phyloP scores from a whole-genome alignment of 2,329 filamentous ascomycete genomes.

The Epichloe hybrida region DNA sequence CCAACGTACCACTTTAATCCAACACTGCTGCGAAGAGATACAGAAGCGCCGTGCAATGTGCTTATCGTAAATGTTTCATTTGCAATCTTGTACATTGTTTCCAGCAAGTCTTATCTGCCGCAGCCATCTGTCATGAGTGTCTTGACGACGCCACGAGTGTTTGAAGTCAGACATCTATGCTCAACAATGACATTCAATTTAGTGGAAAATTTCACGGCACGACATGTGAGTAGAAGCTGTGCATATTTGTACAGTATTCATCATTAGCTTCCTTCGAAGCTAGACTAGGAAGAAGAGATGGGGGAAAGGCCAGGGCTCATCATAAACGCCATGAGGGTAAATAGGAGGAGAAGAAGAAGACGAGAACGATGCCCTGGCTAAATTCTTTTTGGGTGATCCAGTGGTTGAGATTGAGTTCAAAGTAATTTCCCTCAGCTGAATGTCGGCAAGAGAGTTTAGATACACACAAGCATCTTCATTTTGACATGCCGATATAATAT shows the following conservation, averaged over 20 bases:
- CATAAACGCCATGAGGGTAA: background rate
- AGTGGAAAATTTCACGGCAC: too few relatives aligned
- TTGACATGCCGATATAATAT: conserved; percentile 2
- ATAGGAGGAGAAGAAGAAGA: background rate
- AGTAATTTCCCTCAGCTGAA: background rate
- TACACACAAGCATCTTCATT: conserved; percentile 2
- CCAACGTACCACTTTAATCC: background rate
- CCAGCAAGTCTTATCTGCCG: too few relatives aligned
- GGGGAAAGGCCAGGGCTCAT: background rate
- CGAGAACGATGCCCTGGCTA: background rate
- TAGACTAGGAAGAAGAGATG: background rate
- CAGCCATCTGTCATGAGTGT: too few relatives aligned
- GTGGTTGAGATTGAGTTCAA: background rate
- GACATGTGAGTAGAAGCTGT: background rate
- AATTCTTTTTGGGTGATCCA: background rate
- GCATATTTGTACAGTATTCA: background rate
- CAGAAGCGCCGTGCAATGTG: too few relatives aligned
- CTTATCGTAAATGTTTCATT: too few relatives aligned
- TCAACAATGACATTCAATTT: too few relatives aligned
- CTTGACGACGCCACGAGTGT: too few relatives aligned
- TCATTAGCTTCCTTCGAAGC: background rate
- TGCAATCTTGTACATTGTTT: too few relatives aligned
- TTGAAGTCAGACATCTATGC: too few relatives aligned
- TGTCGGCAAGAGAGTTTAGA: background rate
- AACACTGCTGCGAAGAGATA: too few relatives aligned